phyloP scores from a whole-genome alignment of 768 basidiomycete genomes.

The Filobasidium wieringae region DNA sequence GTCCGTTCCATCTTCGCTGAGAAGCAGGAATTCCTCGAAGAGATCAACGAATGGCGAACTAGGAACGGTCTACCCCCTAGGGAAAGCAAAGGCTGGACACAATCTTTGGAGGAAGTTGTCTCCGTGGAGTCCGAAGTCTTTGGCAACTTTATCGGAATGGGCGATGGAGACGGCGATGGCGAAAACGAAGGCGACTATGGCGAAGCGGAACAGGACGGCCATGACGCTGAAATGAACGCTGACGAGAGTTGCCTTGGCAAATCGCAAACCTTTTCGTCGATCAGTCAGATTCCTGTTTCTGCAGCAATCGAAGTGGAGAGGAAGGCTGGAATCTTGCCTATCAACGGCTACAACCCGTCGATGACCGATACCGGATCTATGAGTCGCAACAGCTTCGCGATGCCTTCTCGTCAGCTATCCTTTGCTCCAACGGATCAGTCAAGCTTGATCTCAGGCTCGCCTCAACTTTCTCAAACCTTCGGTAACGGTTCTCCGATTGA shows the following conservation, averaged over 20 bases:
- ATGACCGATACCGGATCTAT: not conserved
- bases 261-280: not conserved
- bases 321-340: too few species aligned
- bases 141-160: conserved; percentile 30
- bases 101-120: conserved; percentile 32
- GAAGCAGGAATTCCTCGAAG: conserved; percentile 71
- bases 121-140: conserved; percentile 34
- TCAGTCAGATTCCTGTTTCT: not conserved
- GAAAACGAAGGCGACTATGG: conserved; percentile 13
- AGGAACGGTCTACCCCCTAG: conserved; percentile 53
- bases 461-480: not conserved
- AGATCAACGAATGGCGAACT: conserved; percentile 87
- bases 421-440: not conserved
- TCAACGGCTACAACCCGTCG: too few species aligned
- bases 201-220: conserved; percentile 9
- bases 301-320: conserved; percentile 1
- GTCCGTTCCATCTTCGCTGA: conserved; percentile 67
- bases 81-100: conserved; percentile 24
- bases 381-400: not conserved
- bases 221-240: conserved; percentile 2
- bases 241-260: not conserved
- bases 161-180: conserved; percentile 19
- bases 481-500: not conserved
- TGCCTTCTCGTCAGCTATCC: not conserved
- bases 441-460: not conserved